Evolutionary conservation across 2,329 filamentous ascomycete genomes (phyloP), one percentile per base, ranked within the genome.

Genomic region (Ophiostoma populinum): DNA sequence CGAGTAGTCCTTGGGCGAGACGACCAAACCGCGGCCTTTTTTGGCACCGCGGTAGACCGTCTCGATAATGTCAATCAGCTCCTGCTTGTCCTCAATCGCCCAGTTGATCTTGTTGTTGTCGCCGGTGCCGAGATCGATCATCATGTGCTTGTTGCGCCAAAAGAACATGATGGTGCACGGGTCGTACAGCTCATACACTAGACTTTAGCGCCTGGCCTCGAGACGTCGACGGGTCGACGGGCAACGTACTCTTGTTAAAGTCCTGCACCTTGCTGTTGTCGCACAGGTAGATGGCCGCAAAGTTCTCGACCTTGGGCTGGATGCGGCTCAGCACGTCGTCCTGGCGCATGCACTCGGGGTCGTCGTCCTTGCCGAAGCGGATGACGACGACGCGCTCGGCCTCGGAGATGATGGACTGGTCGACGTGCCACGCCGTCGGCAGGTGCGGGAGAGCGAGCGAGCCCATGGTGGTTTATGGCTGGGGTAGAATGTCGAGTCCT

Each of bases 101-200:
- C 42, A 46, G 11, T 46, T 45, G 34, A 46, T 42, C 34, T 46
- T 46, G 56, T 98, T 98, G 58, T 98, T 98, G 61, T 98, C 93
- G 45, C 90, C 90, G 2, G 90, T 98, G 31, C 87, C 87, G 47
- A 94, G 85, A 70, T 95, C 87, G 55, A 80, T 83, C 80, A 92
- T 92, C 74, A 95, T 95, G 59, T 94, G 85, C 56, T 98, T 98
- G 55, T 98, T 98, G 42, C 87, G 74, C 64, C 86, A 93, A 67
- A 93, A 93, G 64, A 65, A 47, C 43, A 49, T 94, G 56, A 95
- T 75, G 3, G 90, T 92, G 60, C 86, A 82, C 1, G 85, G 75
- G 52, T 98, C 54, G 47, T 60, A 65, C 45, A 55, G 47, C 49
- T 65, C 74, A 64, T 94, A 94, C 87, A 95, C 95, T 50, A 7